A percentile compares a stretch with the other conserved stretches of the same genome.
These are phyloP conservation scores for Plasmopara muralis DNA, from an alignment of 352 stramenopile genomes.

Conservation along the genomic window DNA sequence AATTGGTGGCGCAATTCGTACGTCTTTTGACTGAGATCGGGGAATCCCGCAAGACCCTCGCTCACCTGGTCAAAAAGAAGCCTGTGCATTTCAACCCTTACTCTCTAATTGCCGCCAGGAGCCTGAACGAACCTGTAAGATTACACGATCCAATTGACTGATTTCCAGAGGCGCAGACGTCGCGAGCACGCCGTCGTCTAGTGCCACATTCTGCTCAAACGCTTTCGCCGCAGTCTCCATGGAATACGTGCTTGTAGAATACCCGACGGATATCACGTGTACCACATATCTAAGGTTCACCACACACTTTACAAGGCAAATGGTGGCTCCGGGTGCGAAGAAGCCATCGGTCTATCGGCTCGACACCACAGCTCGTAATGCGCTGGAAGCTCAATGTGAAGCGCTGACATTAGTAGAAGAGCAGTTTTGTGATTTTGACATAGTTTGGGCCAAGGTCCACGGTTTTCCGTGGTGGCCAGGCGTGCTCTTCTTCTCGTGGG, in stretches of 20 bases:
- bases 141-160: slow-evolving; percentile 36
- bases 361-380: slow-evolving; percentile 16
- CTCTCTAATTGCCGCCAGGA: background rate
- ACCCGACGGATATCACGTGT: background rate
- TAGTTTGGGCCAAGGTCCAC: slow-evolving; percentile 71
- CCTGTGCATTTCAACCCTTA: background rate
- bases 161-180: slow-evolving; percentile 52
- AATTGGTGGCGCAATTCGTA: slow-evolving; percentile 41
- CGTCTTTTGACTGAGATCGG: slow-evolving; percentile 35
- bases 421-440: slow-evolving; percentile 59
- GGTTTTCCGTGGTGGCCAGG: slow-evolving; percentile 76
- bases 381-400: slow-evolving; percentile 21
- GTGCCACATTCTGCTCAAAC: slow-evolving; percentile 58
- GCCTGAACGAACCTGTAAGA: slow-evolving; percentile 25
- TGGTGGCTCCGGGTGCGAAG: slow-evolving; percentile 28
- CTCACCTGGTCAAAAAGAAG: slow-evolving; percentile 22
- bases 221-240: slow-evolving; percentile 30
- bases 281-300: slow-evolving; percentile 7
- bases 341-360: slow-evolving; percentile 19
- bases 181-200: slow-evolving; percentile 58
- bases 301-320: slow-evolving; percentile 9
- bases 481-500: slow-evolving; percentile 65
- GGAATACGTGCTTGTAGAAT: background rate
- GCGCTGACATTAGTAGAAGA: slow-evolving; percentile 38
- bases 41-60: slow-evolving; percentile 33